These are phyloP conservation scores for Nyctanthes arbortristis DNA, from an alignment of 257 asterid species.

Conservation along the genomic window DNA sequence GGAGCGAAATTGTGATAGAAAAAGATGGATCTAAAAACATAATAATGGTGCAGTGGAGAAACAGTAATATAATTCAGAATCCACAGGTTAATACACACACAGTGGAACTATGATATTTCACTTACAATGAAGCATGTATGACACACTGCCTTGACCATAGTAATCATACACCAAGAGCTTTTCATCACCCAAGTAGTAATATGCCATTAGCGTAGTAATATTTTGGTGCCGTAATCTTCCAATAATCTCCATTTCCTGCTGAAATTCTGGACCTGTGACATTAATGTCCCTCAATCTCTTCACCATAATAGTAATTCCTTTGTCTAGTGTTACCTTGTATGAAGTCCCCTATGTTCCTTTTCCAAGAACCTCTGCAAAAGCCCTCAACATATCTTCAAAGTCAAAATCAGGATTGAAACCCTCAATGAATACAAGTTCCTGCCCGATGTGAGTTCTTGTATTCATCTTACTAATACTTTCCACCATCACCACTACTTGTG, in stretches of 20 bases:
- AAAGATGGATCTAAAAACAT: not conserved
- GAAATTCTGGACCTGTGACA: not conserved
- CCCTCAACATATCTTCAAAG: not conserved
- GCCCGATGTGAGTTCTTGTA: not conserved
- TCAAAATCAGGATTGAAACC: not conserved
- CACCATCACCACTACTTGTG: not conserved
- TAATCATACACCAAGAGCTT: not conserved
- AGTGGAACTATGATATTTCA: no score
- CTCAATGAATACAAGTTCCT: not conserved
- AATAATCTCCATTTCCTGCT: not conserved
- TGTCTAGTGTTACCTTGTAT: not conserved
- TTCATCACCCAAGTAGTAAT: not conserved
- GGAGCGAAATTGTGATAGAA: not conserved
- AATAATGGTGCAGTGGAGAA: not conserved
- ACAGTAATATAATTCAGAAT: not conserved
- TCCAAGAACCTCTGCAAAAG: not conserved
- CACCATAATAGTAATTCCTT: not conserved
- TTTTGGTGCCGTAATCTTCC: not conserved
- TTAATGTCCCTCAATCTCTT: not conserved
- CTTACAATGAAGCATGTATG: constrained; percentile 34
- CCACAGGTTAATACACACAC: not conserved
- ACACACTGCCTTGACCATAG: not conserved
- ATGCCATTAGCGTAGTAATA: not conserved
- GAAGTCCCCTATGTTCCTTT: not conserved
- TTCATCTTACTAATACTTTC: not conserved